Evolutionary conservation across 352 stramenopile genomes (phyloP).

Genomic region (Phytophthora ohioensis): DNA sequence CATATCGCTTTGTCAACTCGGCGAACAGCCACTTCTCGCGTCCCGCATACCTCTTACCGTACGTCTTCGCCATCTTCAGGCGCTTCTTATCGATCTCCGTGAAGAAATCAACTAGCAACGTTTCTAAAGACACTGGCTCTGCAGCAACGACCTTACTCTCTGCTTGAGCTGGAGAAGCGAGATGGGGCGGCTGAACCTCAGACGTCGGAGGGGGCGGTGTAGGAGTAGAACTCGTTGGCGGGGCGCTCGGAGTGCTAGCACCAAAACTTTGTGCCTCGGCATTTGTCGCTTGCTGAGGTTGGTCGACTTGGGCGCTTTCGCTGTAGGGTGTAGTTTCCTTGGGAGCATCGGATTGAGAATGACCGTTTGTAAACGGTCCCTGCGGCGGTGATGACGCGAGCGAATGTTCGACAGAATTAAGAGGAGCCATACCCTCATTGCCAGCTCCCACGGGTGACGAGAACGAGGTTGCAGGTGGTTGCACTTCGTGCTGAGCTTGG

Average conservation of each 20-base stretch:
- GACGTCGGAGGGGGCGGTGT: not conserved
- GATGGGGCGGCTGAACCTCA: not conserved
- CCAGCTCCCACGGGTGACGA: not conserved
- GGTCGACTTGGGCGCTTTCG: not conserved
- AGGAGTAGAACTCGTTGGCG: conserved; percentile 5
- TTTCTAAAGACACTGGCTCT: conserved; percentile 52
- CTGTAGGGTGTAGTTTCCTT: not conserved
- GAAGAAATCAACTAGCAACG: conserved; percentile 73
- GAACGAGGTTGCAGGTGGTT: not conserved
- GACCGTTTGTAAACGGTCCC: not conserved
- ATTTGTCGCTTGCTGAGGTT: conserved; percentile 1
- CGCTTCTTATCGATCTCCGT: conserved; percentile 64
- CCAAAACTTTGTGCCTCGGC: not conserved
- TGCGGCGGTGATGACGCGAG: not conserved
- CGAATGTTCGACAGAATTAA: not conserved
- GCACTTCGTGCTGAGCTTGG: conserved; percentile 15
- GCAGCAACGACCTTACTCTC: not conserved
- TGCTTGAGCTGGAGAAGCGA: conserved; percentile 7
- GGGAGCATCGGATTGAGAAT: not conserved
- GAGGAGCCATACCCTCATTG: not conserved
- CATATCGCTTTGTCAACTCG: conserved; percentile 74
- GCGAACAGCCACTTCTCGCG: conserved; percentile 74
- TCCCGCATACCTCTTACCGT: conserved; percentile 70
- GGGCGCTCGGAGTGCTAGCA: not conserved
- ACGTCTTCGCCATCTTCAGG: conserved; percentile 70